These are phyloP conservation scores for Yamadazyma trypodendri DNA, from an alignment of 1,139 yeast species.

Conservation along the genomic window DNA sequence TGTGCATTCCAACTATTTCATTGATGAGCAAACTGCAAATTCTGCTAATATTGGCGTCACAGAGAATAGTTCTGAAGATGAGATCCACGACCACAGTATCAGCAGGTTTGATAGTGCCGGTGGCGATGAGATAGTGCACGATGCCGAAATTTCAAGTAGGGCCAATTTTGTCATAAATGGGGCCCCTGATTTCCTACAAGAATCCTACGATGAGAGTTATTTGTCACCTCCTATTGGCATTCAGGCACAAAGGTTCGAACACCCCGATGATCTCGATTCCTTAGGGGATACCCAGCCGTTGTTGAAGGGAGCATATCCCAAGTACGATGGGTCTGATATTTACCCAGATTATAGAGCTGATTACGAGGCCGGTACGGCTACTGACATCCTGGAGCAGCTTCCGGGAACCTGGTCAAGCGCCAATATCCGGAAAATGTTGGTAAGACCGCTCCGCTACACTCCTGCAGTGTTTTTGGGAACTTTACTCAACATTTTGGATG, in stretches of 20 bases:
- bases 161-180: conserved; percentile 2
- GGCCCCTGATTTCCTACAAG: conserved; percentile 2
- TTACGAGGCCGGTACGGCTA: neutral
- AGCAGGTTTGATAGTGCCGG: conserved; percentile 6
- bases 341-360: neutral
- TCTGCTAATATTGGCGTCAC: conserved; percentile 62
- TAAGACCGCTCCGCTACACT: conserved; percentile 47
- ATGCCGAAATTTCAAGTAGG: conserved; percentile 1
- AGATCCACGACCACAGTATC: neutral
- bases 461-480: conserved; percentile 87
- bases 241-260: conserved; percentile 1
- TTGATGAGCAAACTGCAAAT: conserved; percentile 65
- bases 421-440: conserved; percentile 14
- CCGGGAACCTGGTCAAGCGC: neutral
- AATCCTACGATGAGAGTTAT: conserved; percentile 14
- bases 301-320: conserved; percentile 2
- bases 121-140: conserved; percentile 4
- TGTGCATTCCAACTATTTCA: conserved; percentile 47
- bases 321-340: neutral
- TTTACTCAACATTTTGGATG: conserved; percentile 83
- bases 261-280: neutral
- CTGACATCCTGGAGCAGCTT: neutral
- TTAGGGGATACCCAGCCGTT: conserved; percentile 1
- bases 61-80: conserved; percentile 20
- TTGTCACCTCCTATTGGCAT: conserved; percentile 29